phyloP scores from a whole-genome alignment of 1,284 basidiomycete species.

The Kwoniella shivajii region DNA sequence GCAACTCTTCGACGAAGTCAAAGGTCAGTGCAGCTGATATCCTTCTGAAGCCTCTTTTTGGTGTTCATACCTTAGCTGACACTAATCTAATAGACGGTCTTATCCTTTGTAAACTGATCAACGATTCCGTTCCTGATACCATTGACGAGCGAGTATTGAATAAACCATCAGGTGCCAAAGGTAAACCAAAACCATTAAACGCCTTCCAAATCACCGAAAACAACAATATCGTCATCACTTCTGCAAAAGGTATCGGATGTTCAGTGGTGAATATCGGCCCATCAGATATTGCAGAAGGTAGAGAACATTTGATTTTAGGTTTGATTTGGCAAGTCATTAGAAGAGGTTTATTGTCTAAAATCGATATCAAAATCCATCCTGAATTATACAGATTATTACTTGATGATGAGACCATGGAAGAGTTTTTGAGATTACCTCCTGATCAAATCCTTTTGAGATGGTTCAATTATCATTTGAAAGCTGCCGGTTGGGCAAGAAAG shows the following conservation, averaged over 20 bases:
- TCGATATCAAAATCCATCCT: constrained; percentile 97
- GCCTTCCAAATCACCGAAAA: constrained; percentile 99
- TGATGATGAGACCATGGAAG: constrained; percentile 95
- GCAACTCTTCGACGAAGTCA: constrained; percentile 97
- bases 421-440: constrained; percentile 87
- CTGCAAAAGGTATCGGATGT: constrained; percentile 96
- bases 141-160: constrained; percentile 98
- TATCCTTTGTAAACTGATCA: constrained; percentile 96
- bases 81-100: constrained; percentile 81
- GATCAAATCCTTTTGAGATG: constrained; percentile 95
- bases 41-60: too few relatives aligned
- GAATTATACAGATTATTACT: constrained; percentile 94
- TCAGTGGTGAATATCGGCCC: constrained; percentile 98
- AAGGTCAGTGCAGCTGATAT: constrained; percentile 55
- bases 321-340: constrained; percentile 99
- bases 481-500: constrained; percentile 86
- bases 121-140: constrained; percentile 97
- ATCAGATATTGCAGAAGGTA: constrained; percentile 85
- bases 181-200: constrained; percentile 66
- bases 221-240: constrained; percentile 99
- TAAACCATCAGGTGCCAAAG: constrained; percentile 72
- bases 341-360: constrained; percentile 86
- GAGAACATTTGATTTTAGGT: constrained; percentile 97
- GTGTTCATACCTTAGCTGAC: too few relatives aligned
- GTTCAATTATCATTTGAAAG: constrained; percentile 99